Conservation (phyloP, 768 basidiomycete species). For the Naematelia encephala region DNA sequence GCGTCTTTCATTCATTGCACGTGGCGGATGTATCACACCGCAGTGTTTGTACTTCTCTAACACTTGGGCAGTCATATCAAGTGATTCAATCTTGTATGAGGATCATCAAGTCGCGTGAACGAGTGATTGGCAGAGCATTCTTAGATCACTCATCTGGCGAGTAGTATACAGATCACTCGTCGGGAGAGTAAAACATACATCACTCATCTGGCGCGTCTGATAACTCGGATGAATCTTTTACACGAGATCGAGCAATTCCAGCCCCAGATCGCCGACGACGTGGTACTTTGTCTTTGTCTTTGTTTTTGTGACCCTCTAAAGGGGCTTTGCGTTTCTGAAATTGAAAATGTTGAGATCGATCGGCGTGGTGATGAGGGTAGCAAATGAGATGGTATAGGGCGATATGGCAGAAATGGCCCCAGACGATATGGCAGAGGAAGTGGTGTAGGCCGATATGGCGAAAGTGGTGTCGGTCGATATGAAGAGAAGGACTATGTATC, state of each 20-base stretch:
- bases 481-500: not conserved
- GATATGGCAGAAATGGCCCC: not conserved
- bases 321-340: not conserved
- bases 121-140: too few species aligned
- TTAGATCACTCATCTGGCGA: too few species aligned
- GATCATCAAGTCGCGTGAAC: too few species aligned
- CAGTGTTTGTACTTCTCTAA: too few species aligned
- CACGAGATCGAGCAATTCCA: not conserved
- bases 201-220: slow-evolving; percentile 26
- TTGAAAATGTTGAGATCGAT: not conserved
- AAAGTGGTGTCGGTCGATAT: not conserved
- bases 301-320: not conserved
- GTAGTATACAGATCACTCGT: not conserved
- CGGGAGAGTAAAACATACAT: not conserved
- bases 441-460: not conserved
- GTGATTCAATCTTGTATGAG: too few species aligned
- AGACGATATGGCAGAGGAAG: not conserved
- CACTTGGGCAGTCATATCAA: too few species aligned
- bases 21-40: not conserved
- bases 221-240: slow-evolving; percentile 16
- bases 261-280: not conserved
- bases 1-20: not conserved
- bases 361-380: not conserved
- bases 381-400: not conserved
- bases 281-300: not conserved